Evolutionary conservation across 441 rosid genomes (phyloP).

Genomic region (Breynia disticha): DNA sequence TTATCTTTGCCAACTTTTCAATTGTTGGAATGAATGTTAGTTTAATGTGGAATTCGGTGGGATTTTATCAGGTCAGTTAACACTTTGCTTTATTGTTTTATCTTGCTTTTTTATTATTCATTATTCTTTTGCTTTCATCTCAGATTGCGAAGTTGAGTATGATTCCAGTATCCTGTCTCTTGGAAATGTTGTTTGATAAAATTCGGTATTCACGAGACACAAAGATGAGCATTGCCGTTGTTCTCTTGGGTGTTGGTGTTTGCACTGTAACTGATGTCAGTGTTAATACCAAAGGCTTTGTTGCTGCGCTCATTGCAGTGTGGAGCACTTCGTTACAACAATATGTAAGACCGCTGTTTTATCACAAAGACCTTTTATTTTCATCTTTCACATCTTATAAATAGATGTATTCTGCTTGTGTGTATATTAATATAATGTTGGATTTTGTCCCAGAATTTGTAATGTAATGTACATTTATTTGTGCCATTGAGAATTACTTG

Average conservation of each 20-base stretch:
- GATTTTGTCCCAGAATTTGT: no score
- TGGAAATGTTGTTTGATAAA: slow-evolving; percentile 89
- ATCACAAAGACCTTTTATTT: no score
- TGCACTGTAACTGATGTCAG: slow-evolving; percentile 96
- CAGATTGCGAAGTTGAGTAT: no score
- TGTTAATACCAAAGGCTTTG: slow-evolving; percentile 82
- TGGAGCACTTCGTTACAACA: no score
- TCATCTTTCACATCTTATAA: no score
- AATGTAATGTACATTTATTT: no score
- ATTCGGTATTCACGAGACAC: slow-evolving; percentile 77
- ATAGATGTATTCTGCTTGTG: no score
- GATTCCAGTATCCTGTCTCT: slow-evolving; percentile 90
- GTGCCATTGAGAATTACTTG: no score
- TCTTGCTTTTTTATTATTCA: background rate
- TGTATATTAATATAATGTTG: no score
- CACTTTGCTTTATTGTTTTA: no score
- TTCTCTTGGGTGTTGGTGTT: slow-evolving; percentile 84
- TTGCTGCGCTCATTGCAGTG: no score
- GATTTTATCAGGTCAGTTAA: slow-evolving; percentile 69
- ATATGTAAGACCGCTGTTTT: no score
- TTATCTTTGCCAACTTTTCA: slow-evolving; percentile 74
- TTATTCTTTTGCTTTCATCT: background rate
- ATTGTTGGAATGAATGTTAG: slow-evolving; percentile 92
- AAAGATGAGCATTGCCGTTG: slow-evolving; percentile 80
- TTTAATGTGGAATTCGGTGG: slow-evolving; percentile 94